Base-by-base conservation (phyloP, 129 eudicot genomes). In the Mikania micrantha region DNA sequence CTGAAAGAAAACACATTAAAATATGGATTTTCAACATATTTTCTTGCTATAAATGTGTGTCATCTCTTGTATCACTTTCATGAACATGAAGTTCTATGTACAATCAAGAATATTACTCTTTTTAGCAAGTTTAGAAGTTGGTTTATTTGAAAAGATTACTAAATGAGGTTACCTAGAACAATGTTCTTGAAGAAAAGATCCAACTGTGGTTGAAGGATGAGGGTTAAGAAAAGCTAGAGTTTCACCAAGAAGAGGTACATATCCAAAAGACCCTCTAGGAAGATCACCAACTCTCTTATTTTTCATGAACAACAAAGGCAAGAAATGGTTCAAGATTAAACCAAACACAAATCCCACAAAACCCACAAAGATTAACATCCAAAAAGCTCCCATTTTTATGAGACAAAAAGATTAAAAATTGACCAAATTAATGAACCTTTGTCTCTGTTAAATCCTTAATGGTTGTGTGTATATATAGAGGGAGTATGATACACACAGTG, bases 191-290 rank as follows among this genome's bases (percentile, higher is more conserved):
- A 88, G 84, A 42, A 83, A 88, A 58, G 87, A 56, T 21, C 96
- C 93, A 76, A 76, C 52, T 29, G 85, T 80, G 64, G 79, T 80
- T 34, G 96, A 83, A 45, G 96, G 80, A 69, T 88, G 96, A 77
- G 92, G 90, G 42, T 83, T 83, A 60, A 88, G 80, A 74, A 85
- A 88, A 16, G 85, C 57, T 41, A 88, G 83, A 74, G 96, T 88
- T 74, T 88, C 92, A 29, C 96, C 96, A 75, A 88, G 74, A 57
- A 88, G 61, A 54, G 96, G 96, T 70, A 86, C 74, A 70, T 76
- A 76, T 31, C 96, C 88, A 79, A 88, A 85, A 35, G 89, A 70
- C 24, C 96, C 96, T 81, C 75, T 76, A 8, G 93, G 96, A 48
- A 83, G 63, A 75, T 5, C 64, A 28, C 82, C 82, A 69, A 49